phyloP scores from a whole-genome alignment of 176 grass and related monocot genomes.

The Bolboschoenus planiculmis region DNA sequence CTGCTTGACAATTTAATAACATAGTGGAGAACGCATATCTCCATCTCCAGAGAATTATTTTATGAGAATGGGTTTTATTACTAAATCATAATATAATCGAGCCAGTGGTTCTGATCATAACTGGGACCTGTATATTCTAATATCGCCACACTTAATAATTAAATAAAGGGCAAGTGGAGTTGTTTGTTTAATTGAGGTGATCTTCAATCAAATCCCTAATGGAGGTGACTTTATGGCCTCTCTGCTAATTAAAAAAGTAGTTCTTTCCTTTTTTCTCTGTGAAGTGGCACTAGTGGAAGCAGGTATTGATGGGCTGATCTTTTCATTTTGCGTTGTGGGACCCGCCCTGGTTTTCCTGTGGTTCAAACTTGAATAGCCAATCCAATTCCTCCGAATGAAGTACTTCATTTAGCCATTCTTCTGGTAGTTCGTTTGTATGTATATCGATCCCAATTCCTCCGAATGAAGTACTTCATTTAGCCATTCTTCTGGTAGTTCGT shows the following conservation, averaged over 20 bases:
- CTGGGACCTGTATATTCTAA: background rate
- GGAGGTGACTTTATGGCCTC: slow-evolving; percentile 5
- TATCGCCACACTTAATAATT: background rate
- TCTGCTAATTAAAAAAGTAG: slow-evolving; percentile 1
- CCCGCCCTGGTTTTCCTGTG: background rate
- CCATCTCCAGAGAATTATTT: slow-evolving; percentile 12
- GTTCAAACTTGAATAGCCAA: background rate
- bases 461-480: background rate
- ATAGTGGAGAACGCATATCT: background rate
- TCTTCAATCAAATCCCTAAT: slow-evolving; percentile 24
- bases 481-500: background rate
- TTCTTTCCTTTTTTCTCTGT: background rate
- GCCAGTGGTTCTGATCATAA: slow-evolving; percentile 2
- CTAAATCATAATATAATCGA: background rate
- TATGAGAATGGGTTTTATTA: background rate
- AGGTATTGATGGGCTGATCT: slow-evolving; percentile 5
- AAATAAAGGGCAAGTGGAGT: slow-evolving; percentile 7
- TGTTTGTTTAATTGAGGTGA: slow-evolving; percentile 7
- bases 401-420: background rate
- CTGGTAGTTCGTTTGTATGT: too few relatives aligned
- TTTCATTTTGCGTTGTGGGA: background rate
- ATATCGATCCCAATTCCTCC: too few relatives aligned
- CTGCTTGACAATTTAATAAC: slow-evolving; percentile 22
- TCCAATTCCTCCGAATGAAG: background rate
- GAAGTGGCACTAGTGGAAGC: slow-evolving; percentile 22